Base-by-base conservation (phyloP, 106 monocot genomes). In the Xerophyta viscosa region DNA sequence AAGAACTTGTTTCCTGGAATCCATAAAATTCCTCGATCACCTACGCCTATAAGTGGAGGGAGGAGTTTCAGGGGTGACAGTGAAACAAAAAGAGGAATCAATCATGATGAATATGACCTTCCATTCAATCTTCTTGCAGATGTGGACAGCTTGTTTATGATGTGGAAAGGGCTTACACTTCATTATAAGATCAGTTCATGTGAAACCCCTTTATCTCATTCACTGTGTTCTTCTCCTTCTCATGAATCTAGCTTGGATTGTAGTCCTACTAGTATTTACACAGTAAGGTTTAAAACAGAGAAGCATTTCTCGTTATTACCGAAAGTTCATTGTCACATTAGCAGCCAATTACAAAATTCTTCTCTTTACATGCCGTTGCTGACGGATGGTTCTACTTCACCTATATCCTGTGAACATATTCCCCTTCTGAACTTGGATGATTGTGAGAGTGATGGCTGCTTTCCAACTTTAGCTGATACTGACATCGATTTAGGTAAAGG, bases 41-140 rank as follows among this genome's bases (percentile, higher is more conserved):
- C 85, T 6, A 68, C 71, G 6, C 69, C 85, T n/a, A n/a, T n/a
- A 8, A 56, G 20, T 27, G 78, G 77, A 28, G 78, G 77, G 28
- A 91, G 66, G 62, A 58, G 48, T 20, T 43, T 71, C 6, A 91
- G 66, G 66, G 68, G 51, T 50, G 70, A 77, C 37, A 69, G 39
- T 31, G 85, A 91, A 66, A 57, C 29, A 3, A 85, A 56, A 49
- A 56, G 81, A n/a, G 77, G 65, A 26, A 5, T 56, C 3, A 52
- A 46, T 50, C 66, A 21, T 17, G 68, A 85, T 37, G 81, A 83
- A 26, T 33, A 51, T 21, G 69, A 75, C 43, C 61, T 85, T 8
- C 81, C 85, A 22, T 64, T 81, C 39, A 85, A 81, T 69, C 71
- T 81, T 27, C 81, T 91, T 61, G 63, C 81, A 46, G 91, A 91